A percentile compares a stretch with the other conserved stretches of the same genome.
These are phyloP conservation scores for Ogataea methanolica DNA, from an alignment of 805 yeast species.

Conservation along the genomic window DNA sequence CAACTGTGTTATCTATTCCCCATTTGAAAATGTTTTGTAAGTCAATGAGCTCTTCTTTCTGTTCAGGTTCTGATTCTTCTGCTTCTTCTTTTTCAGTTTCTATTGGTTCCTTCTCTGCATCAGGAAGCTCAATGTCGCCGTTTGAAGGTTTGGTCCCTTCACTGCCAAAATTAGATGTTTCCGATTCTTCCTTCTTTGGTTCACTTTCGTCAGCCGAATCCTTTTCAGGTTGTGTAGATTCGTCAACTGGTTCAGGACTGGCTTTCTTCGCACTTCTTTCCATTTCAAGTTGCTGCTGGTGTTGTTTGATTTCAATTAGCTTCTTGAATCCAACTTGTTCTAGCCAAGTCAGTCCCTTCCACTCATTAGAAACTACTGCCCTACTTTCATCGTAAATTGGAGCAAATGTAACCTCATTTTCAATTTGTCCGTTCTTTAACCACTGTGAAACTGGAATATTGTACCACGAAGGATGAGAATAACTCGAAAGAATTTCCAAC, in stretches of 20 bases:
- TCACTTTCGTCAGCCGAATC: constrained; percentile 12
- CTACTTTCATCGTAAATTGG: constrained; percentile 60
- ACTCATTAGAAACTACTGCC: constrained; percentile 46
- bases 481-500: constrained; percentile 46
- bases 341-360: constrained; percentile 49
- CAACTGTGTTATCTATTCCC: constrained; percentile 22
- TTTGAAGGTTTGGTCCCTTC: background rate
- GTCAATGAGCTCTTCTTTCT: constrained; percentile 18
- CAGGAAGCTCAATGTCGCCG: background rate
- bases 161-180: background rate
- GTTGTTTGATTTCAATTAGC: constrained; percentile 19
- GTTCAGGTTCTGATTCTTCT: background rate
- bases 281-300: constrained; percentile 6
- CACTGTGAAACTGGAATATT: constrained; percentile 62
- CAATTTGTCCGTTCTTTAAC: constrained; percentile 41
- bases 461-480: constrained; percentile 60
- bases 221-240: background rate
- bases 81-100: constrained; percentile 1
- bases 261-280: constrained; percentile 9
- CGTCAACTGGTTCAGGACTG: too few relatives aligned
- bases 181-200: background rate
- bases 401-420: constrained; percentile 52
- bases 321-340: constrained; percentile 48
- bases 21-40: constrained; percentile 25
- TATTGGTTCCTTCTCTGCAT: background rate